These are phyloP conservation scores for Ceratobasidium sp. DNA, from an alignment of 1,284 basidiomycete genomes.

Conservation along the genomic window DNA sequence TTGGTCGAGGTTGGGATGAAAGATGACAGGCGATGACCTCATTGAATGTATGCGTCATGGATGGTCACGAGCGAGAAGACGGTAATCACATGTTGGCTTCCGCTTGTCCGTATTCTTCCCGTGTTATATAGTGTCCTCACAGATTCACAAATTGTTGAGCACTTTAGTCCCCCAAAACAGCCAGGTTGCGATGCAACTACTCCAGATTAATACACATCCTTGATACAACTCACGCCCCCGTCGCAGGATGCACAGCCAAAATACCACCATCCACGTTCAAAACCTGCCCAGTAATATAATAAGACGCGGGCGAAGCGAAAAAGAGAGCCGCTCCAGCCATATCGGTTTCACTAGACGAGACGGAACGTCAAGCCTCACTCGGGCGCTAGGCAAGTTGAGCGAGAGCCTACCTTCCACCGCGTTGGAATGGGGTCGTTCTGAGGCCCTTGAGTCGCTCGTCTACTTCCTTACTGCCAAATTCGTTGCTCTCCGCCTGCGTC, in stretches of 20 bases:
- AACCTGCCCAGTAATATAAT: conserved; percentile 79
- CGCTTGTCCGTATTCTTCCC: too few species aligned
- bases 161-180: too few species aligned
- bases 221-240: background rate
- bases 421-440: conserved; percentile 7
- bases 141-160: too few species aligned
- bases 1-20: too few species aligned
- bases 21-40: too few species aligned
- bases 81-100: too few species aligned
- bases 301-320: conserved; percentile 75
- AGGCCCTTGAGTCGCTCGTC: background rate
- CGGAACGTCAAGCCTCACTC: background rate
- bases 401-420: conserved; percentile 3
- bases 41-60: too few species aligned
- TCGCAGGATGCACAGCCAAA: background rate
- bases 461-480: background rate
- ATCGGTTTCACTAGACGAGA: conserved; percentile 66
- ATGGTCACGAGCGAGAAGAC: too few species aligned
- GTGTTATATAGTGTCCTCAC: too few species aligned
- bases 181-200: background rate
- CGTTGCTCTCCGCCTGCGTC: conserved; percentile 63
- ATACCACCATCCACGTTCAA: conserved; percentile 72
- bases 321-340: conserved; percentile 81
- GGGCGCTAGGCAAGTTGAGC: background rate
- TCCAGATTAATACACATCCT: background rate